Evolutionary conservation across 805 yeast species (phyloP), one percentile per base, ranked within the genome.

Genomic region (Zygoascus biomembranicola): DNA sequence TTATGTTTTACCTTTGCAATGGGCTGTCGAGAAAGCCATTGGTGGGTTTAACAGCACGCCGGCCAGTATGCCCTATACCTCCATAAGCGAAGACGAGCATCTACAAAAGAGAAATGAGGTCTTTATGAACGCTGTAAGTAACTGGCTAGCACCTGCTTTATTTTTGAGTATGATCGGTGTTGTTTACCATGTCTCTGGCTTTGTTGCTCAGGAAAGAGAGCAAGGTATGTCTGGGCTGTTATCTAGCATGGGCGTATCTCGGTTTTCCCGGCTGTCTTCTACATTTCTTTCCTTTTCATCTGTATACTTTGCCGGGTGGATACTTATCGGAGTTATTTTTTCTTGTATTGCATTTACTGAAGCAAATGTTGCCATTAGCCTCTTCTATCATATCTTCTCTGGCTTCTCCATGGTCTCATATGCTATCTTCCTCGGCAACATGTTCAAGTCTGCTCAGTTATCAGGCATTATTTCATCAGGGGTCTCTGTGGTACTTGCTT

Each of bases 131-230:
- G 54, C 61, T 32, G 50, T 67, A 18, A 59, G 55, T 55, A 57
- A 59, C 51, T 66, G 62, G 61, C 55, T 68, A 39, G 65, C 71
- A 10, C 70, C 71, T 2, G 72, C 69, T 1, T 56, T 69, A 53
- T 65, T 68, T 52, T 58, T 68, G 8, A 62, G 64, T 43, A 65
- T 69, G 65, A 64, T 68, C 51, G 72, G 72, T 28, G 68, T 67
- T 32, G 57, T 65, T n/a, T 68, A 68, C 55, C 72, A 68, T 43
- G 57, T 69, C 13, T 60, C 69, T 23, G 71, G 72, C 10, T 59
- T 59, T 23, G 63, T 66, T 8, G 68, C 71, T 16, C 57, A 54
- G 47, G 72, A 68, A 47, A 59, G 71, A 18, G 70, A 68, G 47
- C 41, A 50, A 11, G 72, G 71, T 1, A 54, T 69, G 42, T 52